Conservation (phyloP, 345 rosid species). For the Salix koriyanagi region DNA sequence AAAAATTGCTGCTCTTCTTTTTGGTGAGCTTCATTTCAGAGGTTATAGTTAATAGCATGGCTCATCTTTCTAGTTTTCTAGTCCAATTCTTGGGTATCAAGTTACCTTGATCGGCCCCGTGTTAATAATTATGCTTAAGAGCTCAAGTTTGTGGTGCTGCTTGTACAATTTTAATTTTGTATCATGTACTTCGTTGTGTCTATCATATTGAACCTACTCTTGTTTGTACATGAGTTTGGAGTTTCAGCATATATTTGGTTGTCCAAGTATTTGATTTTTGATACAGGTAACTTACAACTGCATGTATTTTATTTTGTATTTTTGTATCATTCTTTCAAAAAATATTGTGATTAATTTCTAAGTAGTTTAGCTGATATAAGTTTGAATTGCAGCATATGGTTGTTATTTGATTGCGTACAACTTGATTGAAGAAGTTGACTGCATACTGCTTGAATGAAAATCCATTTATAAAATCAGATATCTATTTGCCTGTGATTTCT, state of each 20-base stretch:
- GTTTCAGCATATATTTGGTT: background rate
- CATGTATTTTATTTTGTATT: background rate
- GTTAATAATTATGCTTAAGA: background rate
- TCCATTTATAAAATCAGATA: no score
- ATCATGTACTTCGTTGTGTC: background rate
- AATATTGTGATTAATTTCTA: background rate
- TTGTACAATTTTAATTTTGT: background rate
- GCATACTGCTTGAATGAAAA: no score
- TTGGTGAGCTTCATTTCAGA: conserved; percentile 55
- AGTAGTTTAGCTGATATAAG: background rate
- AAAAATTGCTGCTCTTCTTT: conserved; percentile 81
- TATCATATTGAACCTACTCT: background rate
- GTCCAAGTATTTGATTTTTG: background rate
- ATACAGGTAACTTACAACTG: background rate
- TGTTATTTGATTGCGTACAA: background rate
- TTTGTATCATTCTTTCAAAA: background rate
- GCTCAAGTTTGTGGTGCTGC: background rate
- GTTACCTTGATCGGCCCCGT: background rate
- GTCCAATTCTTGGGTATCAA: background rate
- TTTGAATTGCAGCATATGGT: background rate
- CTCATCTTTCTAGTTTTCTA: background rate
- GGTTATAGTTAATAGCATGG: background rate
- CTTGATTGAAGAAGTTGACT: background rate
- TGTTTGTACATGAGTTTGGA: background rate
- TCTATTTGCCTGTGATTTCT: background rate